phyloP scores from a whole-genome alignment of 2,329 filamentous ascomycete genomes.

The Claviceps maximensis region DNA sequence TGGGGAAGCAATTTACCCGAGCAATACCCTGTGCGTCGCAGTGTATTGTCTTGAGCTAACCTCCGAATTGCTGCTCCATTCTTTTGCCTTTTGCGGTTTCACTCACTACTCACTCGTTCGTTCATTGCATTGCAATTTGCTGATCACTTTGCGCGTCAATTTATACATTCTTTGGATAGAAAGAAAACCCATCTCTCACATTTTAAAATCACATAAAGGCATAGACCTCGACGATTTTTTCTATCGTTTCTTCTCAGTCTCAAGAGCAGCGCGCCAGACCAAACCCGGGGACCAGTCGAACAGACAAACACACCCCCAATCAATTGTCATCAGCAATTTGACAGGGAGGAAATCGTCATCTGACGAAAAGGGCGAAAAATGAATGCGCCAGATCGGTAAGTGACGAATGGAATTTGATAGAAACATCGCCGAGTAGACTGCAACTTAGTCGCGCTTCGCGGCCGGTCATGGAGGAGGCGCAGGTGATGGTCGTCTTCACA shows the following conservation, averaged over 20 bases:
- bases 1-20: conserved; percentile 14
- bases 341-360: not conserved
- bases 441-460: not conserved
- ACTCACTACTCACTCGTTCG: not conserved
- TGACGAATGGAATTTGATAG: conserved; percentile 4
- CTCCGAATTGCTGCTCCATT: not conserved
- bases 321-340: not conserved
- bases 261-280: not conserved
- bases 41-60: not conserved
- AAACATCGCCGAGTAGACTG: not conserved
- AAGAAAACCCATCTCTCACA: not conserved
- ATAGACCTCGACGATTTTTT: not conserved
- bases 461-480: not conserved
- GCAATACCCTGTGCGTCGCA: conserved; percentile 14
- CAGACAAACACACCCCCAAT: too few relatives aligned
- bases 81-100: not conserved
- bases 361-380: conserved; percentile 21
- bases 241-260: not conserved
- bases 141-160: not conserved
- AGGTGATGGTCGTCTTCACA: not conserved
- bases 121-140: not conserved
- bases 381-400: conserved; percentile 45
- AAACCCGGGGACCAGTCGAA: not conserved
- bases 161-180: conserved; percentile 2
- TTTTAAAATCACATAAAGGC: too few relatives aligned